phyloP scores from a whole-genome alignment of 352 stramenopile species.

The Pythium aquatile region DNA sequence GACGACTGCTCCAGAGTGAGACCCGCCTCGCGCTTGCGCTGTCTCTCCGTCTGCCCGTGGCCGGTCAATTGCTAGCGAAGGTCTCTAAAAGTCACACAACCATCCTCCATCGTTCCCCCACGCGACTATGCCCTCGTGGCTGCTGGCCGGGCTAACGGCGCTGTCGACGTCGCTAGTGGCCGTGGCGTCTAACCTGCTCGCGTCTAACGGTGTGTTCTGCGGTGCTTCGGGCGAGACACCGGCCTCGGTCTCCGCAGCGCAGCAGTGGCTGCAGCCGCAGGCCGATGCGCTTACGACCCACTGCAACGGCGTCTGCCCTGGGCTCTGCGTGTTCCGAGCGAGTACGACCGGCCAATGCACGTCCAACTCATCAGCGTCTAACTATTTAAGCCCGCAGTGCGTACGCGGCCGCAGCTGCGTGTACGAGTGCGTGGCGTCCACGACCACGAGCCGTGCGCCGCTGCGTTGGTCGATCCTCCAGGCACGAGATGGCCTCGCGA shows the following conservation, averaged over 20 bases:
- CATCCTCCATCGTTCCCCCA: neutral
- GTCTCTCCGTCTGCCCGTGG: neutral
- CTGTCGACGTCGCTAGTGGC: neutral
- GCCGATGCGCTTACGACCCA: constrained; percentile 12
- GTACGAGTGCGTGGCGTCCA: constrained; percentile 14
- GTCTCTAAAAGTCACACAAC: neutral
- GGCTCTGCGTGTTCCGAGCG: constrained; percentile 14
- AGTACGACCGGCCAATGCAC: constrained; percentile 5
- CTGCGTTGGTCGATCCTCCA: constrained; percentile 6
- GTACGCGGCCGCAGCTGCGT: constrained; percentile 11
- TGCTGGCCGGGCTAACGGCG: constrained; percentile 1
- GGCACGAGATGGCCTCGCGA: neutral
- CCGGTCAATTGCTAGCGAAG: neutral
- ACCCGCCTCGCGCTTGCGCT: neutral
- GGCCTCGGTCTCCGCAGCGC: neutral
- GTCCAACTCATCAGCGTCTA: neutral
- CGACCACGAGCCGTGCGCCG: neutral
- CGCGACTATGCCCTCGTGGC: neutral
- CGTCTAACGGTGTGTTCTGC: constrained; percentile 7
- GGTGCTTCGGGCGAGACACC: neutral
- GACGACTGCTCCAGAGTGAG: neutral
- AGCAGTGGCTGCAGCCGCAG: constrained; percentile 5
- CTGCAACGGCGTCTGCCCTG: constrained; percentile 15
- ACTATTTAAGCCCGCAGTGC: constrained; percentile 2
- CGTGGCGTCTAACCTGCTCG: neutral